These are phyloP conservation scores for Fusarium sp. DNA, from an alignment of 2,329 filamentous ascomycete genomes.

Conservation along the genomic window DNA sequence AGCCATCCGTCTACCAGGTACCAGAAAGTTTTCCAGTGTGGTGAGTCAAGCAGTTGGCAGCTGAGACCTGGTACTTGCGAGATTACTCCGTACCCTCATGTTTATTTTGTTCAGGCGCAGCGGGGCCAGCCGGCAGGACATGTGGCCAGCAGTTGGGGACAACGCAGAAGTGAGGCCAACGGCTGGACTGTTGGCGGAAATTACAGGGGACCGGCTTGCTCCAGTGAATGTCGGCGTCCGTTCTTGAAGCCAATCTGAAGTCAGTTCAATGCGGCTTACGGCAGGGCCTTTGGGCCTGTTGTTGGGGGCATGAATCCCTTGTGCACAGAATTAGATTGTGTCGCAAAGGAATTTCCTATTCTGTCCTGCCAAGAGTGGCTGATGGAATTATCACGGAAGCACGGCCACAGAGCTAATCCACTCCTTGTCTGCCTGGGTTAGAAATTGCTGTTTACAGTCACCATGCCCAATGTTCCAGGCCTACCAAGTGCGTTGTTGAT, in stretches of 20 bases:
- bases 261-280: not conserved
- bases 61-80: not conserved
- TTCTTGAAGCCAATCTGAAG: not conserved
- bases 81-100: not conserved
- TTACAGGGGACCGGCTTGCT: not conserved
- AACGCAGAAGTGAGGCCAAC: not conserved
- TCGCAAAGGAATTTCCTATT: not conserved
- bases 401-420: not conserved
- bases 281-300: not conserved
- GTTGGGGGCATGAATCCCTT: not conserved
- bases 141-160: not conserved
- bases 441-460: not conserved
- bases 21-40: not conserved
- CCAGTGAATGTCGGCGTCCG: not conserved
- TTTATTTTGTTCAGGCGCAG: not conserved
- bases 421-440: not conserved
- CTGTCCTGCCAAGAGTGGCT: not conserved
- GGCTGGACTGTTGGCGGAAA: not conserved
- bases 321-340: not conserved
- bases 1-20: not conserved
- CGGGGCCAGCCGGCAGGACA: not conserved
- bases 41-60: not conserved
- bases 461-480: not conserved
- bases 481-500: not conserved
- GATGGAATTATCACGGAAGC: not conserved